A percentile compares a stretch with the other conserved stretches of the same genome.
Evolutionary conservation across 1,139 yeast species (phyloP).

Genomic region (Yarrowia galli): DNA sequence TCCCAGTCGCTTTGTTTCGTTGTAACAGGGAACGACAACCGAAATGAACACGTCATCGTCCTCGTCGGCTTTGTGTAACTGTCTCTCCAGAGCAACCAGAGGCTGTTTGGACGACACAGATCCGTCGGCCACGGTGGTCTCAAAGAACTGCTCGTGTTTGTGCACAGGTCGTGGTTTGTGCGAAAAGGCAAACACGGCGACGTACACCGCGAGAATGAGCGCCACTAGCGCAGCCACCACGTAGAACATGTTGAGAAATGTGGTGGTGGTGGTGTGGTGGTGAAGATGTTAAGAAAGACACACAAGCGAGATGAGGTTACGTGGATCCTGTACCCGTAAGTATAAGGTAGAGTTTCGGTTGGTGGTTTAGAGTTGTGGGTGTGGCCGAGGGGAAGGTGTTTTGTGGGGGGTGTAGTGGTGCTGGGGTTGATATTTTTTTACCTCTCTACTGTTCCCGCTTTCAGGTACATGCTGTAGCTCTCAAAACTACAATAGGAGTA

Average conservation of each 20-base stretch:
- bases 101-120: conserved; percentile 9
- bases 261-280: background rate
- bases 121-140: conserved; percentile 45
- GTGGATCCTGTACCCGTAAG: conserved; percentile 3
- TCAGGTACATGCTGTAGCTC: too few species aligned
- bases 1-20: conserved; percentile 77
- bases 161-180: conserved; percentile 63
- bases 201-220: conserved; percentile 50
- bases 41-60: conserved; percentile 53
- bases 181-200: conserved; percentile 57
- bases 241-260: conserved; percentile 7
- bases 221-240: conserved; percentile 32
- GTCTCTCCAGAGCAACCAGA: conserved; percentile 40
- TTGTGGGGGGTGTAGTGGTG: background rate
- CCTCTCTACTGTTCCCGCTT: too few species aligned
- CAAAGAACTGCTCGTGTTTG: conserved; percentile 58
- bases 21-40: conserved; percentile 89
- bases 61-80: conserved; percentile 50
- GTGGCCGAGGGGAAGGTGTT: background rate
- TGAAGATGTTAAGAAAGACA: background rate
- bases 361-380: background rate
- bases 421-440: too few species aligned
- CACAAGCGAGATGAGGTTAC: conserved; percentile 3
- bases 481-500: background rate
- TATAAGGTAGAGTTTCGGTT: background rate